Evolutionary conservation across 2,329 filamentous ascomycete species (phyloP).

Genomic region (Nemania sp.): DNA sequence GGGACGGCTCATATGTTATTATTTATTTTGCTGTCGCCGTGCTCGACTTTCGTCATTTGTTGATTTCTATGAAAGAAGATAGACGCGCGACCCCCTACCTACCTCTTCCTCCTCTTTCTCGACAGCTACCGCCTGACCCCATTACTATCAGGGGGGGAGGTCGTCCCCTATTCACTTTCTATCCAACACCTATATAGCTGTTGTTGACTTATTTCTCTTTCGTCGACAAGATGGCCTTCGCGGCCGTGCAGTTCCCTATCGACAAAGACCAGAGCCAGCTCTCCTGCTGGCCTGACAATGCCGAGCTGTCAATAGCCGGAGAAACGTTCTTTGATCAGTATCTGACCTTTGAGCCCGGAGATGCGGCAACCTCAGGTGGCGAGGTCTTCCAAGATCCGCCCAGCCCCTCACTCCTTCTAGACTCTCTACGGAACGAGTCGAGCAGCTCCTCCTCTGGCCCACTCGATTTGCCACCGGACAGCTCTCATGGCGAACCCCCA

Average conservation of each 20-base stretch:
- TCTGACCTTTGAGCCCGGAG: conserved; percentile 40
- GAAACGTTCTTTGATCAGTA: conserved; percentile 44
- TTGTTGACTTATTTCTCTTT: conserved; percentile 24
- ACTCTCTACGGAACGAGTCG: conserved; percentile 33
- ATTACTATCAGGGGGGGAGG: conserved; percentile 20
- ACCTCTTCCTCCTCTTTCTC: conserved; percentile 25
- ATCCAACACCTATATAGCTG: conserved; percentile 23
- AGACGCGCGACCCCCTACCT: conserved; percentile 29
- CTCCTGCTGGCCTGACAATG: conserved; percentile 39
- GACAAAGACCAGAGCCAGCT: conserved; percentile 41
- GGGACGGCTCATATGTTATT: conserved; percentile 36
- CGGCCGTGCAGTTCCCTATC: conserved; percentile 35
- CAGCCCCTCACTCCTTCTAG: conserved; percentile 41
- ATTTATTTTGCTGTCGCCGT: conserved; percentile 41
- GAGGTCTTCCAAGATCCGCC: conserved; percentile 37
- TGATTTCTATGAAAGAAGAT: conserved; percentile 37
- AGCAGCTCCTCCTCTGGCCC: conserved; percentile 31
- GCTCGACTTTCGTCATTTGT: conserved; percentile 38
- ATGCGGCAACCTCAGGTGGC: conserved; percentile 29
- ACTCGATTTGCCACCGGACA: conserved; percentile 27
- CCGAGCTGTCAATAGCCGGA: conserved; percentile 34
- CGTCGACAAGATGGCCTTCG: conserved; percentile 39
- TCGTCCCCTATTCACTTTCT: conserved; percentile 18
- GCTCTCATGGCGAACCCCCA: conserved; percentile 25
- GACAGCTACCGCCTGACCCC: conserved; percentile 24